These are phyloP conservation scores for Penicillium odoratum DNA, from an alignment of 495 filamentous ascomycete genomes.

Conservation along the genomic window DNA sequence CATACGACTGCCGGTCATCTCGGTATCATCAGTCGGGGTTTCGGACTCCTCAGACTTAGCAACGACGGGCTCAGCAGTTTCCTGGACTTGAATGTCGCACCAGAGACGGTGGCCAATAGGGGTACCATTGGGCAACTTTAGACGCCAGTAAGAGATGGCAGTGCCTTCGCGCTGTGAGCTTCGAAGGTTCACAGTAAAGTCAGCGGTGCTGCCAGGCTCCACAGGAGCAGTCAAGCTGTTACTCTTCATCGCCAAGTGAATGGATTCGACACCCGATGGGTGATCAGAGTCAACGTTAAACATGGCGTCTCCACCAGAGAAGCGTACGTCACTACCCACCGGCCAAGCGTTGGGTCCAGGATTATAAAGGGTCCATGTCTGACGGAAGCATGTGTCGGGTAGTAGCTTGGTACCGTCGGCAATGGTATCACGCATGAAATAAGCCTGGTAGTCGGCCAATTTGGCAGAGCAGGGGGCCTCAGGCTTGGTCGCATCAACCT, in stretches of 20 bases:
- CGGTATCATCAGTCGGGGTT: slow-evolving; percentile 13
- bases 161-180: slow-evolving; percentile 72
- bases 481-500: slow-evolving; percentile 25
- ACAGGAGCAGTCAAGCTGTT: slow-evolving; percentile 71
- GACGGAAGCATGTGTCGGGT: slow-evolving; percentile 72
- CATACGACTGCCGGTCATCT: slow-evolving; percentile 64
- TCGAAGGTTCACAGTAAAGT: slow-evolving; percentile 83
- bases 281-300: slow-evolving; percentile 77
- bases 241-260: slow-evolving; percentile 74
- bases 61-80: slow-evolving; percentile 12
- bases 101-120: slow-evolving; percentile 92
- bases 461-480: slow-evolving; percentile 12
- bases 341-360: slow-evolving; percentile 80
- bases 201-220: slow-evolving; percentile 66
- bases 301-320: slow-evolving; percentile 93
- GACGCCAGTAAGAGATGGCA: slow-evolving; percentile 92
- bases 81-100: slow-evolving; percentile 81
- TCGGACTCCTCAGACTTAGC: slow-evolving; percentile 23
- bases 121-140: slow-evolving; percentile 76
- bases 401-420: slow-evolving; percentile 71
- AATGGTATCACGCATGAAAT: slow-evolving; percentile 77
- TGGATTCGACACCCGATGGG: slow-evolving; percentile 69
- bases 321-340: slow-evolving; percentile 84
- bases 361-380: slow-evolving; percentile 92
- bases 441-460: slow-evolving; percentile 56